Conservation (phyloP, 1,139 yeast species). For the Yamadazyma oceani region DNA sequence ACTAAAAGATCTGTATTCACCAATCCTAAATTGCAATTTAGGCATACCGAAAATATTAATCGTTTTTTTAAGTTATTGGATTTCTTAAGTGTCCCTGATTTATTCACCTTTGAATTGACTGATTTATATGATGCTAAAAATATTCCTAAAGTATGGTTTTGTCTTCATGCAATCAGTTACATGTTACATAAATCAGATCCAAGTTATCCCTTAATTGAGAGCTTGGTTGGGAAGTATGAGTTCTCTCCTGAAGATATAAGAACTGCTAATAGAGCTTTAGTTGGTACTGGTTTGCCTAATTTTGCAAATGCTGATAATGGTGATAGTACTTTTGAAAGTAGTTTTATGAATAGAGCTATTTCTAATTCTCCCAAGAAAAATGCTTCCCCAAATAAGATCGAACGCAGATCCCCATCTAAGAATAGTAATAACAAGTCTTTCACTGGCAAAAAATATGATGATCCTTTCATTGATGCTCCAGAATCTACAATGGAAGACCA, state of each 20-base stretch:
- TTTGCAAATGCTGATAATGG: slow-evolving; percentile 49
- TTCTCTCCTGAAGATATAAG: slow-evolving; percentile 69
- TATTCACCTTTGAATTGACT: slow-evolving; percentile 85
- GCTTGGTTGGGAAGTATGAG: slow-evolving; percentile 60
- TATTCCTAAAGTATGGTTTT: slow-evolving; percentile 90
- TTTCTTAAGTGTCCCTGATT: slow-evolving; percentile 74
- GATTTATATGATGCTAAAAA: slow-evolving; percentile 92
- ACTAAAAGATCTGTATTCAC: slow-evolving; percentile 48
- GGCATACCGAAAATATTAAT: slow-evolving; percentile 91
- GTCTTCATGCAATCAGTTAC: slow-evolving; percentile 85
- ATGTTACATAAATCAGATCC: slow-evolving; percentile 53
- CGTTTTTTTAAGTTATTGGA: slow-evolving; percentile 74
- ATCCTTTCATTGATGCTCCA: too few species aligned
- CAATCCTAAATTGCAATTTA: slow-evolving; percentile 64
- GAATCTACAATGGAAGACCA: too few species aligned
- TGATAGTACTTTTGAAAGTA: slow-evolving; percentile 18
- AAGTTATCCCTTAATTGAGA: slow-evolving; percentile 62
- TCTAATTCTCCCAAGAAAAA: slow-evolving; percentile 14
- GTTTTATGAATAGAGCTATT: slow-evolving; percentile 25
- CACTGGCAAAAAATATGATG: slow-evolving; percentile 8
- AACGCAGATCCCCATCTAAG: too few species aligned
- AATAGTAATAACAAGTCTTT: too few species aligned
- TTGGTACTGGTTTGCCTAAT: slow-evolving; percentile 62
- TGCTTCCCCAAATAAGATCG: slow-evolving; percentile 13
- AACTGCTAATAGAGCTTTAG: slow-evolving; percentile 65